A percentile compares a stretch with the other conserved stretches of the same genome.
These are phyloP conservation scores for Acacia confusa DNA, from an alignment of 306 rosid genomes.

Conservation along the genomic window DNA sequence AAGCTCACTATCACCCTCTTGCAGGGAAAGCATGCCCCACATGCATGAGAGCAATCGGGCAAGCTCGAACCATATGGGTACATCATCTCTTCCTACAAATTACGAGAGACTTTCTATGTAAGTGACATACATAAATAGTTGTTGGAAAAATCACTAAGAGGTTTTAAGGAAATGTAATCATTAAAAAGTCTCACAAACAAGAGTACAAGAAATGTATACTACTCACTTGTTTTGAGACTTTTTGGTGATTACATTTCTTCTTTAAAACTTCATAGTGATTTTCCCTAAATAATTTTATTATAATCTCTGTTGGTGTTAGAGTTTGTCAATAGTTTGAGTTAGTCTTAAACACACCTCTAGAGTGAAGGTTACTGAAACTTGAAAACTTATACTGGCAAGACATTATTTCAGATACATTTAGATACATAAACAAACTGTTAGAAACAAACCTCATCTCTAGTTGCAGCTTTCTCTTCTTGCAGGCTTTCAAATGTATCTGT, in stretches of 20 bases:
- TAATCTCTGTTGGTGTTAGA: not conserved
- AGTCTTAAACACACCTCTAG: not conserved
- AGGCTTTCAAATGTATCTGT: slow-evolving; percentile 35
- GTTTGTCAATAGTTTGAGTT: not conserved
- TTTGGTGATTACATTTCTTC: no score
- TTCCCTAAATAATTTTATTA: not conserved
- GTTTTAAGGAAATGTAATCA: no score
- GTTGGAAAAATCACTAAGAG: no score
- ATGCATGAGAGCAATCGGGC: slow-evolving; percentile 84
- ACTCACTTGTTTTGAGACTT: no score
- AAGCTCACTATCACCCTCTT: slow-evolving; percentile 91
- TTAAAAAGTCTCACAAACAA: no score
- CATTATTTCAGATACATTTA: not conserved
- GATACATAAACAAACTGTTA: not conserved
- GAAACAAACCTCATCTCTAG: slow-evolving; percentile 40
- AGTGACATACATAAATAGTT: not conserved
- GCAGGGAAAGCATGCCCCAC: slow-evolving; percentile 87
- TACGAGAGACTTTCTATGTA: not conserved
- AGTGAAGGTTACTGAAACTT: not conserved
- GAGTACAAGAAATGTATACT: no score
- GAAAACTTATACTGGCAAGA: not conserved
- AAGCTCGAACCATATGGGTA: slow-evolving; percentile 56
- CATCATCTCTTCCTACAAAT: slow-evolving; percentile 39
- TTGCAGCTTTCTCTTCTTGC: slow-evolving; percentile 17
- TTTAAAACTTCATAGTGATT: no score